phyloP scores from a whole-genome alignment of 2,329 filamentous ascomycete genomes.

The Dactylellina leptospora region DNA sequence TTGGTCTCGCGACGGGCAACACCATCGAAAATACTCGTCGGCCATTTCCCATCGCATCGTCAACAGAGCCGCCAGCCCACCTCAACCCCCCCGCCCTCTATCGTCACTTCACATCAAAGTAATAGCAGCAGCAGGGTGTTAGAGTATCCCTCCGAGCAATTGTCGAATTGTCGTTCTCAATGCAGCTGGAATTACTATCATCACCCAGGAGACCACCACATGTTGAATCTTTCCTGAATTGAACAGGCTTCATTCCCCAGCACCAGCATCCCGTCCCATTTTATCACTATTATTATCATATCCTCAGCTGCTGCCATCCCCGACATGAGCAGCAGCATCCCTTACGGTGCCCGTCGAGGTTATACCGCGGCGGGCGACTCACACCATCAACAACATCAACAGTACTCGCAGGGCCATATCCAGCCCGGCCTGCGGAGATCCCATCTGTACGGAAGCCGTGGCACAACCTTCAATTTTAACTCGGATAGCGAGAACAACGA shows the following conservation, averaged over 20 bases:
- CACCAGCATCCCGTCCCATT: background rate
- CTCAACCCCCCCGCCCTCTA: background rate
- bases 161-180: too few relatives aligned
- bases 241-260: too few relatives aligned
- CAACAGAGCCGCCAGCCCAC: background rate
- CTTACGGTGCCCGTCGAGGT: conserved; percentile 45
- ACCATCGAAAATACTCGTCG: conserved; percentile 34
- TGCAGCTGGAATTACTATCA: conserved; percentile 29
- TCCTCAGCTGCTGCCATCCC: conserved; percentile 26
- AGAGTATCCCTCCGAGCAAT: too few relatives aligned
- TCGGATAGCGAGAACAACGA: conserved; percentile 10
- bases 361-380: conserved; percentile 33
- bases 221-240: conserved; percentile 21
- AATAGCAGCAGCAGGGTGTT: conserved; percentile 3
- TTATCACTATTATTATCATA: background rate
- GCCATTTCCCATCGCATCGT: background rate
- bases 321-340: conserved; percentile 41
- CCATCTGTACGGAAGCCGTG: conserved; percentile 39
- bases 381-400: background rate
- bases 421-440: conserved; percentile 39
- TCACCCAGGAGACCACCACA: conserved; percentile 41
- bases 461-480: conserved; percentile 12
- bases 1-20: conserved; percentile 43
- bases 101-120: too few relatives aligned
- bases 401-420: conserved; percentile 7